Base-by-base conservation (phyloP, 371 early-diverging fungal species). In the Lichtheimia ramosa region DNA sequence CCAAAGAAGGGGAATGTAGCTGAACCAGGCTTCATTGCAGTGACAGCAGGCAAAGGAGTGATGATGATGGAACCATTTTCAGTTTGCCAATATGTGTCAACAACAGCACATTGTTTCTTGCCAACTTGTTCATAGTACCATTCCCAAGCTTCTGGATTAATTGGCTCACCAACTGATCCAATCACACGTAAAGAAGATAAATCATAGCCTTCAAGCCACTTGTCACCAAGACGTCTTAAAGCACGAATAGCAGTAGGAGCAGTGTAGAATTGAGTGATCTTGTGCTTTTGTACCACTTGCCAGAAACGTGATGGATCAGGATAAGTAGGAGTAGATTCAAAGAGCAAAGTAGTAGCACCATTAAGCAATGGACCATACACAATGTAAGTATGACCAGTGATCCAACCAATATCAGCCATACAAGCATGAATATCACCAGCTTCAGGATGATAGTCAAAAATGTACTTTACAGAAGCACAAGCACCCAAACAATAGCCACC, bases 191-290 rank as follows among this genome's bases (percentile, higher is more conserved):
- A 82, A 1, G 90, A 81, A 18, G 87, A 84, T 51, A 97, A 78
- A 52, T 92, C 87, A 66, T 88, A 86, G 16, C 83, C 81, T 56
- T 89, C 81, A 39, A 95, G 85, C 83, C 85, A 84, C 41, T 88
- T 78, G 66, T 97, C 92, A 40, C 97, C 96, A 18, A 92, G 70
- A 21, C 93, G 87, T 56, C 93, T 87, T 46, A 99, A 81, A 0
- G 96, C 94, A 55, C 99, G 91, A 62, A 99, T 94, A 43, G 97
- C 96, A 8, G 99, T 99, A 23, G 99, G 99, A 0, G 99, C 98
- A 15, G 99, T 99, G 77, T 99, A 99, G 67, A 99, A 92, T 70
- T 98, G 98, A 10, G 98, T 98, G 65, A 99, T 81, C 70, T 86
- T 91, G 84, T 94, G 94, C 55, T 91, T 90, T 55, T 91, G 93